Percentiles rank a stretch among this genome's conserved stretches.
phyloP scores from a whole-genome alignment of 371 early-diverging fungal genomes.

The Apophysomyces ossiformis region DNA sequence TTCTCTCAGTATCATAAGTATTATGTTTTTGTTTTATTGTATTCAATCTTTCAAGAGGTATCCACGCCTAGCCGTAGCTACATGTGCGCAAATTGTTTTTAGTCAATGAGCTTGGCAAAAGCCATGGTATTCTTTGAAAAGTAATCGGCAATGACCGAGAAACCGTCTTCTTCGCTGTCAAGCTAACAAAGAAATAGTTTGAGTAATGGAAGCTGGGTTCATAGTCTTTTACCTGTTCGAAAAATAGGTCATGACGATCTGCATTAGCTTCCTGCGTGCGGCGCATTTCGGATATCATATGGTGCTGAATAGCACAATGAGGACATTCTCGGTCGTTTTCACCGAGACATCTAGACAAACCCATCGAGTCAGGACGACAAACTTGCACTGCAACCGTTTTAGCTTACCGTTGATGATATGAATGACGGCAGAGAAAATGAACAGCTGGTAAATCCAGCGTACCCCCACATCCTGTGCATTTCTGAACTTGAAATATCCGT shows the following conservation, averaged over 20 bases:
- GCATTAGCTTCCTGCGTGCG: conserved; percentile 77
- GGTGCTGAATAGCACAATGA: conserved; percentile 84
- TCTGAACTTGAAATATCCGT: conserved; percentile 86
- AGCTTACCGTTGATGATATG: conserved; percentile 85
- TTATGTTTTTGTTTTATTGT: neutral
- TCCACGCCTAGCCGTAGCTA: neutral
- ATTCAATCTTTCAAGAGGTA: neutral
- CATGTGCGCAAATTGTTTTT: neutral
- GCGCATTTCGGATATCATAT: conserved; percentile 80
- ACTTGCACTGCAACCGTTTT: neutral
- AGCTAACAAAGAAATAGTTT: conserved; percentile 45
- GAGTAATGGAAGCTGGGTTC: neutral
- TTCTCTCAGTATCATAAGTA: neutral
- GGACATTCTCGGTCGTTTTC: conserved; percentile 87
- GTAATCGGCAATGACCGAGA: conserved; percentile 86
- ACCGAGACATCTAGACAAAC: conserved; percentile 58
- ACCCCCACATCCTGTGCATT: conserved; percentile 82
- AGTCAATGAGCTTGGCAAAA: conserved; percentile 75
- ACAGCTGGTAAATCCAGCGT: conserved; percentile 88
- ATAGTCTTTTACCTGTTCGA: conserved; percentile 61
- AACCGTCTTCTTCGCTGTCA: conserved; percentile 81
- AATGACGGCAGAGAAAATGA: conserved; percentile 92
- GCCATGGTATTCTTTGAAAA: conserved; percentile 87
- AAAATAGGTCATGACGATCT: conserved; percentile 79
- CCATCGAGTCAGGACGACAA: neutral